Conservation (phyloP, 1,284 basidiomycete genomes). For the Cryptococcus jaspeensis region DNA sequence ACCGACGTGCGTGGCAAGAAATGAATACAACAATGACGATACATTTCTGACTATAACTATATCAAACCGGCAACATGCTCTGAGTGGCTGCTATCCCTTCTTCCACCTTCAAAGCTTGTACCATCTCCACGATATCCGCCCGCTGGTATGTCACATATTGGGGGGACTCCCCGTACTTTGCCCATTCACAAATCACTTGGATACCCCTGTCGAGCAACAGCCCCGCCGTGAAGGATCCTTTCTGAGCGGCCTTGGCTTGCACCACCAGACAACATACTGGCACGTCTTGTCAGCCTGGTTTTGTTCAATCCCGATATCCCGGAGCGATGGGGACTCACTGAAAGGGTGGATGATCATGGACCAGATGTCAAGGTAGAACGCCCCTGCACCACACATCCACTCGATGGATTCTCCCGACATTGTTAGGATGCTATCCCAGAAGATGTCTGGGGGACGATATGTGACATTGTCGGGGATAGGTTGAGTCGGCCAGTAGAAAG, state of each 20-base stretch:
- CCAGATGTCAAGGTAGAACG: constrained; percentile 12
- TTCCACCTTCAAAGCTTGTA: constrained; percentile 4
- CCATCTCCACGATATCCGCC: constrained; percentile 6
- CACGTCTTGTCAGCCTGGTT: neutral
- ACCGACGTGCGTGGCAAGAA: constrained; percentile 1
- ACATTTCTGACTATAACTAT: neutral
- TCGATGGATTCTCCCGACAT: constrained; percentile 5
- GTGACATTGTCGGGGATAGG: constrained; percentile 10
- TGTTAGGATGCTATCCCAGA: neutral
- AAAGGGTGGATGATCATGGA: constrained; percentile 11
- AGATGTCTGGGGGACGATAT: constrained; percentile 8
- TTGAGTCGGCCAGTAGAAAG: constrained; percentile 11
- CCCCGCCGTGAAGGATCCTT: constrained; percentile 1
- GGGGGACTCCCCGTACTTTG: constrained; percentile 3
- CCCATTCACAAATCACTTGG: constrained; percentile 5
- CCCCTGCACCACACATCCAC: constrained; percentile 6
- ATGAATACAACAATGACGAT: too few species aligned
- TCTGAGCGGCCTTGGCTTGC: constrained; percentile 3
- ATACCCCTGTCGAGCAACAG: constrained; percentile 7
- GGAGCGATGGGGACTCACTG: neutral
- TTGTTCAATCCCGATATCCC: neutral
- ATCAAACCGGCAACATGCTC: neutral
- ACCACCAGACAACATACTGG: constrained; percentile 8
- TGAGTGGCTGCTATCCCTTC: neutral
- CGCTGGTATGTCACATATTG: constrained; percentile 2